Percentiles rank a stretch among this genome's conserved stretches.
Conservation (phyloP, 2,329 filamentous ascomycete species). For the Pseudocercospora pini-densiflorae region DNA sequence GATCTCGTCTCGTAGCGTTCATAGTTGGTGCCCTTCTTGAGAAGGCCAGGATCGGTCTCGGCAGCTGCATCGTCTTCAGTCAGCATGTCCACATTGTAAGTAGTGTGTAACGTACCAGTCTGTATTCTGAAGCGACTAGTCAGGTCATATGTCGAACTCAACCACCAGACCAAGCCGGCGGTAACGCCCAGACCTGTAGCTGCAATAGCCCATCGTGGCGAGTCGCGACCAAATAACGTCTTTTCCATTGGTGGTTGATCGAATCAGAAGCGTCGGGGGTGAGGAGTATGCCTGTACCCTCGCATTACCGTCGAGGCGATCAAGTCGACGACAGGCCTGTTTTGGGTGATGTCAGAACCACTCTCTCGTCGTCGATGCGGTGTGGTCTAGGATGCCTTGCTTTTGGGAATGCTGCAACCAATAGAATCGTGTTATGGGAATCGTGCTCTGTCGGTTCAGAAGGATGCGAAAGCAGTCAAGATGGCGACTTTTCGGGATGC, state of each 20-base stretch:
- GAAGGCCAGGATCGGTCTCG: constrained; percentile 73
- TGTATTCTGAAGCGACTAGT: not conserved
- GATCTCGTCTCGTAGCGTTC: constrained; percentile 73
- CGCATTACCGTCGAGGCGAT: not conserved
- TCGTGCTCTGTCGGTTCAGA: constrained; percentile 1
- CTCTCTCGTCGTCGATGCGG: not conserved
- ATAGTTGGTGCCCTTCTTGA: constrained; percentile 75
- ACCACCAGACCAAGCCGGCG: constrained; percentile 1
- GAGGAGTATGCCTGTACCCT: not conserved
- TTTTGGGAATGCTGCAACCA: not conserved
- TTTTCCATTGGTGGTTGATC: not conserved
- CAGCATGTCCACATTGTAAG: constrained; percentile 6
- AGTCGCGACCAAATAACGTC: not conserved
- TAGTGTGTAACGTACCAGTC: not conserved
- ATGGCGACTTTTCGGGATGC: not conserved
- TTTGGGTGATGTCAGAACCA: not conserved
- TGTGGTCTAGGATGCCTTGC: constrained; percentile 1
- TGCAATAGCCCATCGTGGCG: not conserved
- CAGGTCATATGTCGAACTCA: not conserved
- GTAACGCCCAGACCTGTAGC: not conserved
- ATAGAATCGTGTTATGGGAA: not conserved
- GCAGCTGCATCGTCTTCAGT: constrained; percentile 17
- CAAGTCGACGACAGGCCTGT: not conserved
- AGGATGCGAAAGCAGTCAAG: not conserved
- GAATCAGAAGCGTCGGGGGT: not conserved